Base-by-base conservation (phyloP, 2,329 filamentous ascomycete species). In the Aspergillus sp. region DNA sequence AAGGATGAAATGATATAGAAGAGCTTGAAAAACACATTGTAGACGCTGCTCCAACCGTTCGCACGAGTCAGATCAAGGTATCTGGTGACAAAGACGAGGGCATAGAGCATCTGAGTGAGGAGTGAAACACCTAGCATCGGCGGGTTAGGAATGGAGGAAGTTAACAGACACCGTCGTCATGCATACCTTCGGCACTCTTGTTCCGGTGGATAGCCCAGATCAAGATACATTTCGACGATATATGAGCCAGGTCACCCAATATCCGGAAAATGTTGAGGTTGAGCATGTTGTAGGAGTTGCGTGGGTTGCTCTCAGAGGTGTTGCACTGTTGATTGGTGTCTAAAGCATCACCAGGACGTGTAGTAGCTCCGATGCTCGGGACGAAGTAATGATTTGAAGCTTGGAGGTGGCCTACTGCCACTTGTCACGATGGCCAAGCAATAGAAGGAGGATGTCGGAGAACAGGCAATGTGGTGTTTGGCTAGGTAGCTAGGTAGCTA, bases 181-280 rank as follows among this genome's bases (percentile, higher is more conserved):
- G 73, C 20, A 14, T 48, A 85, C 87, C 90, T 79, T 96, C 91
- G 45, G 91, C 88, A 70, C 88, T 94, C 67, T 83, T 83, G 68
- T 96, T 96, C 60, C 83, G 83, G 74, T 96, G 90, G 65, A 96
- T 96, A 50, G 91, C 86, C 76, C 86, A 89, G 75, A 96, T 90
- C 63, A 96, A 81, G 67, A 96, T 94, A 70, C 86, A 84, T 81
- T 96, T 96, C 52, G 91, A 94, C 45, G 85, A 79, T 43, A 90
- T 83, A 70, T 97, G 93, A 65, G 88, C 90, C 63, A 93, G 73
- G 71, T 97, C 93, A 68, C 84, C 93, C 64, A 90, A 71, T 65
- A 95, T 82, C 65, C 90, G 89, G 74, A 51, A 86, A 54, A 80
- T 61, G 52, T 73, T 75, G 55, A 56, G 14, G 26, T 46, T 50